These are phyloP conservation scores for Aspergillus aculeatus DNA, from an alignment of 2,329 filamentous ascomycete species.

Conservation along the genomic window DNA sequence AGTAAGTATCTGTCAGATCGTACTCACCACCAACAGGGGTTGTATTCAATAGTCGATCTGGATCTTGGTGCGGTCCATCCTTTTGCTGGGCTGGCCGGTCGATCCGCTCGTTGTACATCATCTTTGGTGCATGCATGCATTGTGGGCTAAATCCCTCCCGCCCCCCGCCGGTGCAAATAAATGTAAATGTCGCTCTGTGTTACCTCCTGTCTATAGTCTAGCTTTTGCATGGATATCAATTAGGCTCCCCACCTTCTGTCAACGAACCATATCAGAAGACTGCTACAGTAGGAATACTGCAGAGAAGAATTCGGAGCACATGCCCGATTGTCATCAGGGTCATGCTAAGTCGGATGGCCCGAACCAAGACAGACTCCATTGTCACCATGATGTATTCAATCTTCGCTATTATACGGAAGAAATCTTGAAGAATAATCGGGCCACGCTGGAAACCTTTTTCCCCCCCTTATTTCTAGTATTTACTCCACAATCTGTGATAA, in stretches of 20 bases:
- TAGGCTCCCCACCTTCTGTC: background rate
- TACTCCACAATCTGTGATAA: background rate
- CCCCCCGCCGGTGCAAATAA: background rate
- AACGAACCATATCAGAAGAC: background rate
- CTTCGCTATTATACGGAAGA: too few relatives aligned
- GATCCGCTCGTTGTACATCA: constrained; percentile 4
- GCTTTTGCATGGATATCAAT: too few relatives aligned
- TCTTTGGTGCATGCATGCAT: constrained; percentile 8
- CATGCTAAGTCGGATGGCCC: background rate
- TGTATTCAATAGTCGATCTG: background rate
- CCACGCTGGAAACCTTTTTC: too few relatives aligned
- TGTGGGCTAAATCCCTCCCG: background rate
- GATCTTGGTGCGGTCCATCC: constrained; percentile 3
- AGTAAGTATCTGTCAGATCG: too few relatives aligned
- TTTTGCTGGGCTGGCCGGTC: constrained; percentile 1
- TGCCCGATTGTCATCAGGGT: background rate
- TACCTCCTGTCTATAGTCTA: background rate
- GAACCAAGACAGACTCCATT: background rate
- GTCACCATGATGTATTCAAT: too few relatives aligned
- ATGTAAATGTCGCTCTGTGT: background rate
- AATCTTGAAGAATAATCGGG: too few relatives aligned
- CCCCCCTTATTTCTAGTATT: background rate
- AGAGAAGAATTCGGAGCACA: background rate
- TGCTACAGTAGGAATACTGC: background rate
- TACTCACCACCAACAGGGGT: background rate